These are phyloP conservation scores for Stephania cephalantha DNA, from an alignment of 164 flowering plant genomes.

Conservation along the genomic window DNA sequence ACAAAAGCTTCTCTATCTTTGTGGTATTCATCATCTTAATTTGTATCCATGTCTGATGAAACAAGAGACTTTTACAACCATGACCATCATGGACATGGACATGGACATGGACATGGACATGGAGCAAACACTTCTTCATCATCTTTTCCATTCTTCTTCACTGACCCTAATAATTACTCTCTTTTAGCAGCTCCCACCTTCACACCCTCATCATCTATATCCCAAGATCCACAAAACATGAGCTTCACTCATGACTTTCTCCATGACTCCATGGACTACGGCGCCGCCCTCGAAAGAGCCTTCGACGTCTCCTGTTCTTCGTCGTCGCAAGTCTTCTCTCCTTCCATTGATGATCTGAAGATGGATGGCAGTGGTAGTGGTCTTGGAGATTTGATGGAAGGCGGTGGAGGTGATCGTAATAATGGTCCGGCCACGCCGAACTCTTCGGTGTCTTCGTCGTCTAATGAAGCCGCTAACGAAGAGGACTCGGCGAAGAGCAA, in stretches of 20 bases:
- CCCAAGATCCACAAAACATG: slow-evolving; percentile 11
- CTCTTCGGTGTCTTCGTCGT: slow-evolving; percentile 33
- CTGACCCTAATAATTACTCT: background rate
- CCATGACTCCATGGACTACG: slow-evolving; percentile 28
- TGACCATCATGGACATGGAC: background rate
- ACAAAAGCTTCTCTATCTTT: background rate
- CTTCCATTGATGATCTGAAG: slow-evolving; percentile 1
- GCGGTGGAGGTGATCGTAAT: background rate
- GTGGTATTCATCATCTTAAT: background rate
- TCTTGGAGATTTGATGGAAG: background rate
- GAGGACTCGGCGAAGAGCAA: slow-evolving; percentile 13
- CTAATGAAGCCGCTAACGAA: slow-evolving; percentile 28
- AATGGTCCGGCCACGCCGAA: slow-evolving; percentile 20
- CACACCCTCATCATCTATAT: slow-evolving; percentile 9
- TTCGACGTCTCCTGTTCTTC: slow-evolving; percentile 32
- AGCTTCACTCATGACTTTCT: slow-evolving; percentile 31
- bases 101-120: background rate
- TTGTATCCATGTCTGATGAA: slow-evolving; percentile 10
- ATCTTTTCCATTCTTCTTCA: background rate
- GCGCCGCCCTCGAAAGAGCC: slow-evolving; percentile 18
- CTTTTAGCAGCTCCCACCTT: background rate
- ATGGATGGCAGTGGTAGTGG: background rate
- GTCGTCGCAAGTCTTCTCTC: slow-evolving; percentile 15
- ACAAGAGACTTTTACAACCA: background rate
- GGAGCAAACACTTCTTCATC: background rate